These are phyloP conservation scores for Cymodocea nodosa DNA, from an alignment of 116 monocot genomes.

Conservation along the genomic window DNA sequence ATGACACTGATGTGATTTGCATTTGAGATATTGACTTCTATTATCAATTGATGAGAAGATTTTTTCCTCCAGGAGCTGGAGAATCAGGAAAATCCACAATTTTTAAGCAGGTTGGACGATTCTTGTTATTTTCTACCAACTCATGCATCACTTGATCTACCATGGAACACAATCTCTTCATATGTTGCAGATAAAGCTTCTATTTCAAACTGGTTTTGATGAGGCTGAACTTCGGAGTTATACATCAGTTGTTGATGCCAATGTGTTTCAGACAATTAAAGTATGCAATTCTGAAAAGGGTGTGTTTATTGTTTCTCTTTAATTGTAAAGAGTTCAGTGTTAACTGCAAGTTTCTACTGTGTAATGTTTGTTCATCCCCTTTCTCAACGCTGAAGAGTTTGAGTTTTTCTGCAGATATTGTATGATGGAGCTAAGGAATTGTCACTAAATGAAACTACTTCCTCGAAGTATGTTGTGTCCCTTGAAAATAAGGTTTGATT, in stretches of 20 bases:
- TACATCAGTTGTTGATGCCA: constrained; percentile 83
- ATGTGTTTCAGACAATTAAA: constrained; percentile 97
- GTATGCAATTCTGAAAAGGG: constrained; percentile 77
- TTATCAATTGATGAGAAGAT: background rate
- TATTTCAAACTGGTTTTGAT: constrained; percentile 89
- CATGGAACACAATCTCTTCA: background rate
- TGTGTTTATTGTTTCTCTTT: constrained; percentile 69
- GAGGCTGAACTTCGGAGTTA: constrained; percentile 80
- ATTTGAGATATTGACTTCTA: background rate
- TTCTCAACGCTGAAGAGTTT: background rate
- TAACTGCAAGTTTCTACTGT: background rate
- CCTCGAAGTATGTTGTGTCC: constrained; percentile 67
- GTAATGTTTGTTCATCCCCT: background rate
- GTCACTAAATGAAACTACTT: constrained; percentile 45
- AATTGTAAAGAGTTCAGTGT: constrained; percentile 12
- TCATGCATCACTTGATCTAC: background rate
- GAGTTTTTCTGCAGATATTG: constrained; percentile 39
- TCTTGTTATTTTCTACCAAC: background rate
- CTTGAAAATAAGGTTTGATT: constrained; percentile 70
- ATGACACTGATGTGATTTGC: background rate
- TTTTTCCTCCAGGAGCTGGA: constrained; percentile 53
- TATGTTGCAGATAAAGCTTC: constrained; percentile 74
- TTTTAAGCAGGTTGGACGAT: constrained; percentile 70
- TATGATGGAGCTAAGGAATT: constrained; percentile 87
- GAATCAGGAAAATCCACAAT: constrained; percentile 98